Evolutionary conservation across 495 filamentous ascomycete species (phyloP).

Genomic region (Amniculicola lignicola): DNA sequence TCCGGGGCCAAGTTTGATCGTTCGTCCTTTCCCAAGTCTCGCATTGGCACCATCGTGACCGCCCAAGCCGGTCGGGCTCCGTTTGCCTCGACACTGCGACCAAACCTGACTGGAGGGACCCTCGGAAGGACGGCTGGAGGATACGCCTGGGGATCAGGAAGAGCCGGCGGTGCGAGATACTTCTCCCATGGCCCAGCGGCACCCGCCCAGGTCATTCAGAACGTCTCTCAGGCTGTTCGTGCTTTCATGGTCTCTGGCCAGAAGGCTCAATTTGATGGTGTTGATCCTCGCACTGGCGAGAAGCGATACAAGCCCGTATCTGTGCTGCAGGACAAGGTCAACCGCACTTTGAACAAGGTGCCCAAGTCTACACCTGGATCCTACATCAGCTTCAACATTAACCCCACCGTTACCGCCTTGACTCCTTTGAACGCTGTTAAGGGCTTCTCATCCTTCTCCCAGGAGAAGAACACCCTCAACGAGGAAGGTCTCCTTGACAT

Average conservation of each 20-base stretch:
- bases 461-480: conserved; percentile 56
- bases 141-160: conserved; percentile 69
- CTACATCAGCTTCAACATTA: conserved; percentile 78
- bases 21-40: conserved; percentile 63
- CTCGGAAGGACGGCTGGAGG: conserved; percentile 82
- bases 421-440: conserved; percentile 53
- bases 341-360: conserved; percentile 55
- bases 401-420: conserved; percentile 81
- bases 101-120: conserved; percentile 86
- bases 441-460: conserved; percentile 33
- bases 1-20: conserved; percentile 57
- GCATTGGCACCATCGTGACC: conserved; percentile 62
- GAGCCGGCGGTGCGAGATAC: conserved; percentile 70
- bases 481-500: conserved; percentile 76
- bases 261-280: conserved; percentile 78
- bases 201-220: conserved; percentile 87
- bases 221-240: conserved; percentile 85
- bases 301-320: conserved; percentile 72
- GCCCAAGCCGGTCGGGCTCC: conserved; percentile 70
- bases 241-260: conserved; percentile 87
- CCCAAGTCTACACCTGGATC: conserved; percentile 65
- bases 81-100: conserved; percentile 85
- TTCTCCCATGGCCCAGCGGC: conserved; percentile 85
- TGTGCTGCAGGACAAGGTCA: conserved; percentile 65
- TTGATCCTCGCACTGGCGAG: conserved; percentile 63